Evolutionary conservation across 1,139 yeast genomes (phyloP).

Genomic region (Geotrichum fermentans): DNA sequence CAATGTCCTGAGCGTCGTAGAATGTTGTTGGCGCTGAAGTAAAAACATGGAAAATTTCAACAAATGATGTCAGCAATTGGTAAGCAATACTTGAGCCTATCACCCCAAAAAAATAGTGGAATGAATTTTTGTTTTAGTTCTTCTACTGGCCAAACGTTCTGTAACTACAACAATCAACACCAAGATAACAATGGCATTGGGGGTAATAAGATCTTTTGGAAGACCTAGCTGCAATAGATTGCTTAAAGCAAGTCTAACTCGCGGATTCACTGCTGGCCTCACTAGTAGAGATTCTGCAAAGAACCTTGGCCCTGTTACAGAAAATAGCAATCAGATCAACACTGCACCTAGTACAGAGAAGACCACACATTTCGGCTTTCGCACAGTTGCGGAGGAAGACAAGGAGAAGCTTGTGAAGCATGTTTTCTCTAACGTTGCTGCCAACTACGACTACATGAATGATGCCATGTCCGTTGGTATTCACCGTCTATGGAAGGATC

Average conservation of each 20-base stretch:
- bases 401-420: constrained; percentile 81
- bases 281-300: constrained; percentile 5
- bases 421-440: constrained; percentile 91
- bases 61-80: no score
- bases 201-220: not conserved
- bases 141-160: constrained; percentile 1
- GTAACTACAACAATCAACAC: no score
- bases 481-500: constrained; percentile 92
- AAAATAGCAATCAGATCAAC: not conserved
- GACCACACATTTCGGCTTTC: constrained; percentile 91
- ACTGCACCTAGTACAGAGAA: not conserved
- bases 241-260: not conserved
- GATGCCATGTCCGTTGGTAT: constrained; percentile 96
- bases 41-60: not conserved
- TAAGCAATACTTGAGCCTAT: no score
- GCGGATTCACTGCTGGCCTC: constrained; percentile 5
- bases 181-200: not conserved
- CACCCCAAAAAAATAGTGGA: not conserved
- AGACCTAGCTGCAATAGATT: not conserved
- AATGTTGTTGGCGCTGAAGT: not conserved
- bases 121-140: not conserved
- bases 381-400: constrained; percentile 71
- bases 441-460: constrained; percentile 92
- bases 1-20: no score
- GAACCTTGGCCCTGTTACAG: constrained; percentile 11